Evolutionary conservation across 768 basidiomycete species (phyloP).

Genomic region (Macrolepiota fuliginosa): DNA sequence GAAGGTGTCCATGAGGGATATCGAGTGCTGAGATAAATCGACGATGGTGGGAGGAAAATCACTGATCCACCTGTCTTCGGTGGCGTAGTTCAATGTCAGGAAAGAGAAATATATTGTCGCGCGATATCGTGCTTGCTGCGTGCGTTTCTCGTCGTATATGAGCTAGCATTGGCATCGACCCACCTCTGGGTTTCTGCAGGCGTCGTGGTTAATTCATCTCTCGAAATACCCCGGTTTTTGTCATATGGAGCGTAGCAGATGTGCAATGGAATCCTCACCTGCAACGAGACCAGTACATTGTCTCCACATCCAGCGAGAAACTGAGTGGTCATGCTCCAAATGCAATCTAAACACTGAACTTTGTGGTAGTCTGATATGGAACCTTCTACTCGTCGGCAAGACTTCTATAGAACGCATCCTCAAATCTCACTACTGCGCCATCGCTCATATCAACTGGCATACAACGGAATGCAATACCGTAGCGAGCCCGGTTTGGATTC

Average conservation of each 20-base stretch:
- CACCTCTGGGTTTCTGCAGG: slow-evolving; percentile 26
- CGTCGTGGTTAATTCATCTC: slow-evolving; percentile 91
- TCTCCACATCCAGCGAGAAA: slow-evolving; percentile 87
- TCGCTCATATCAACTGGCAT: slow-evolving; percentile 99
- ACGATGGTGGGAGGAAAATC: slow-evolving; percentile 7
- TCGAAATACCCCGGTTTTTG: slow-evolving; percentile 87
- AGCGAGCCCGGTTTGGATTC: slow-evolving; percentile 89
- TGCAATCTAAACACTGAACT: background rate
- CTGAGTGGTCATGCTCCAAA: slow-evolving; percentile 33
- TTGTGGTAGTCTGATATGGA: slow-evolving; percentile 80
- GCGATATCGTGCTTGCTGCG: slow-evolving; percentile 91
- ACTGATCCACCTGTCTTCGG: background rate
- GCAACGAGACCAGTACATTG: slow-evolving; percentile 73
- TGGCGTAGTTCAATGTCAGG: too few relatives aligned
- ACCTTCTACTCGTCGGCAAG: slow-evolving; percentile 70
- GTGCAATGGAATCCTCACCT: slow-evolving; percentile 92
- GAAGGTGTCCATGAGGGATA: slow-evolving; percentile 28
- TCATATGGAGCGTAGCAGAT: slow-evolving; percentile 93
- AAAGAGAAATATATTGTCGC: slow-evolving; percentile 41
- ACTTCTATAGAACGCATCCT: slow-evolving; percentile 84
- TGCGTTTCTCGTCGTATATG: slow-evolving; percentile 31
- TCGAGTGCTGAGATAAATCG: slow-evolving; percentile 11
- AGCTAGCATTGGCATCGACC: background rate
- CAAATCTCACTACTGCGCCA: slow-evolving; percentile 89
- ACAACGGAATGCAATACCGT: slow-evolving; percentile 81